Conservation (phyloP, 495 filamentous ascomycete species). For the Penicillium flavigenum region DNA sequence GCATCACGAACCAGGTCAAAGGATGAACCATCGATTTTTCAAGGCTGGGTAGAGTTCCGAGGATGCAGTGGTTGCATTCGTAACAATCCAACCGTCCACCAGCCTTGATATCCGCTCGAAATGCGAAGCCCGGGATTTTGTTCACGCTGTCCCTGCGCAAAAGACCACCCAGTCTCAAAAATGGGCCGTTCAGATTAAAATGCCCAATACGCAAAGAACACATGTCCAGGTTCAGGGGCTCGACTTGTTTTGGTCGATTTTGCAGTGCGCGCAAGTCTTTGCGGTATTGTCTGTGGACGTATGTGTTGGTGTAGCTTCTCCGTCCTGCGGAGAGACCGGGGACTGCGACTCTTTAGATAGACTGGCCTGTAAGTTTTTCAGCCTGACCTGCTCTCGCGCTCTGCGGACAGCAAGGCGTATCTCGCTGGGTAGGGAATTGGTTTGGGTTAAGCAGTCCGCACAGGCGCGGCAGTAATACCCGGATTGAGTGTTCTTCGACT, state of each 20-base stretch:
- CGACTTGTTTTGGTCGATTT: background rate
- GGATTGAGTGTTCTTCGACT: background rate
- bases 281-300: background rate
- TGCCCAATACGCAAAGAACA: background rate
- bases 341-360: background rate
- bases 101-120: background rate
- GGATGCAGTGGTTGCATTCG: background rate
- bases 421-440: background rate
- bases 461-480: constrained; percentile 11
- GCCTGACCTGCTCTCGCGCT: constrained; percentile 1
- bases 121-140: background rate
- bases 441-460: background rate
- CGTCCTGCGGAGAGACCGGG: background rate
- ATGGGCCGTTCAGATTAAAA: background rate
- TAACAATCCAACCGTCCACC: background rate
- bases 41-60: background rate
- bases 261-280: background rate
- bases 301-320: background rate
- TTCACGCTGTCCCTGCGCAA: background rate
- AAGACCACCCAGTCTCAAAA: background rate
- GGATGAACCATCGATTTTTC: background rate
- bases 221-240: background rate
- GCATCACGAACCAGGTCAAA: constrained; percentile 1
- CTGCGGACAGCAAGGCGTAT: background rate
- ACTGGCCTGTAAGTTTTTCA: background rate